Evolutionary conservation across 129 eudicot species (phyloP).

Genomic region (Kitagawia praeruptora): DNA sequence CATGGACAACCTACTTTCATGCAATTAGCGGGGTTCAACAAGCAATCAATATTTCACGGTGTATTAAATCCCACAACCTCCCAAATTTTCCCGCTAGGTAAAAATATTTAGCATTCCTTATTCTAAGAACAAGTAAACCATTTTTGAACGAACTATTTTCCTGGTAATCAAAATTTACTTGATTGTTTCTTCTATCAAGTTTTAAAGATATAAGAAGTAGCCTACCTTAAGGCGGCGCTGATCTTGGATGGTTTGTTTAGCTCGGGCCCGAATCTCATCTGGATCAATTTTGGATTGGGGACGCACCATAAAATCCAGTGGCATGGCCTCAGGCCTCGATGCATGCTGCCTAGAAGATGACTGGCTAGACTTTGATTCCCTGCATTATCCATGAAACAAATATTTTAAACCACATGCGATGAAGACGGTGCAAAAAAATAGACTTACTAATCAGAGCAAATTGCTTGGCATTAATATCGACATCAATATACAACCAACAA

Average conservation of each 20-base stretch:
- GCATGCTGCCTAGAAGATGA: constrained; percentile 65
- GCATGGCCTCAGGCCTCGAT: constrained; percentile 94
- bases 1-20: neutral
- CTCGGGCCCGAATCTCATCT: constrained; percentile 76
- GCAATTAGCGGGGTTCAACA: too few species aligned
- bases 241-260: constrained; percentile 71
- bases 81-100: neutral
- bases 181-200: neutral
- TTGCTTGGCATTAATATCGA: neutral
- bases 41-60: too few species aligned
- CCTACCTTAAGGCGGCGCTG: constrained; percentile 76
- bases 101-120: neutral
- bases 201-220: neutral
- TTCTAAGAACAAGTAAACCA: neutral
- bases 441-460: neutral
- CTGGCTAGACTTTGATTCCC: constrained; percentile 67
- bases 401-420: neutral
- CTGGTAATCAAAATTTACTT: neutral
- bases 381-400: constrained; percentile 20
- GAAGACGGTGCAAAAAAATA: neutral
- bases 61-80: neutral
- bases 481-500: neutral
- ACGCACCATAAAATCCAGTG: constrained; percentile 80
- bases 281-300: constrained; percentile 96
- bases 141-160: neutral